Base-by-base conservation (phyloP, 2,329 filamentous ascomycete genomes). In the Penicillium rolfsii region DNA sequence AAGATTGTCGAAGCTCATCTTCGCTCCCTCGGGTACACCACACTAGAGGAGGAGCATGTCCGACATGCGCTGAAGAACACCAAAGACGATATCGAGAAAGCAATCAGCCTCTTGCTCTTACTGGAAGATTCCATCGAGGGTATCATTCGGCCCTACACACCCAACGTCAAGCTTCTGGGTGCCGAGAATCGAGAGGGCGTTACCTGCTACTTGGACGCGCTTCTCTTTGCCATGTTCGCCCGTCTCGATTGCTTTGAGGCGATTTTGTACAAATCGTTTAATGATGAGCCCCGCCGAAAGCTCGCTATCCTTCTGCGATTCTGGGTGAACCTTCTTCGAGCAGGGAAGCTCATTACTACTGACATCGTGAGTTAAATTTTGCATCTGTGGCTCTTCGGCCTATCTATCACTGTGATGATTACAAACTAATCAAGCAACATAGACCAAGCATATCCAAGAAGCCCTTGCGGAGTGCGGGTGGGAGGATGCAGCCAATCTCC, bases 141-240 rank as follows among this genome's bases (percentile, higher is more conserved):
- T 16, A 86, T 91, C 43, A 85, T 98, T 65, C 83, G 87, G 64
- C 85, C 87, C 16, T 96, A 91, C 78, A 84, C 91, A 58, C 87
- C 91, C 8, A 83, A 84, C 56, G 83, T 89, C 7, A 84, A 85
- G 59, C 87, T 98, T 80, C 80, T 91, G 4, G 95, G 95, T 6
- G 94, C 95, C 12, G 89, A 91, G 69, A 99, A 99, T 72, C 84
- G 93, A 52, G 84, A 89, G 48, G 87, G 86, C 52, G 92, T 97
- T 38, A 98, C 94, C n/a, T 99, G 95, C 79, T 98, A 96, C 74
- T 82, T 98, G 16, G 95, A 98, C 74, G 85, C 94, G 0, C 80
- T 98, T 24, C 84, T 99, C 1, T 98, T 97, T 74, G 90, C 94
- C 74, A 97, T 99, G 92, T 98, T 98, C 74, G 90, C 91, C 19